A percentile compares a stretch with the other conserved stretches of the same genome.
Conservation (phyloP, 176 grass and related monocot species). For the Carex scoparia region DNA sequence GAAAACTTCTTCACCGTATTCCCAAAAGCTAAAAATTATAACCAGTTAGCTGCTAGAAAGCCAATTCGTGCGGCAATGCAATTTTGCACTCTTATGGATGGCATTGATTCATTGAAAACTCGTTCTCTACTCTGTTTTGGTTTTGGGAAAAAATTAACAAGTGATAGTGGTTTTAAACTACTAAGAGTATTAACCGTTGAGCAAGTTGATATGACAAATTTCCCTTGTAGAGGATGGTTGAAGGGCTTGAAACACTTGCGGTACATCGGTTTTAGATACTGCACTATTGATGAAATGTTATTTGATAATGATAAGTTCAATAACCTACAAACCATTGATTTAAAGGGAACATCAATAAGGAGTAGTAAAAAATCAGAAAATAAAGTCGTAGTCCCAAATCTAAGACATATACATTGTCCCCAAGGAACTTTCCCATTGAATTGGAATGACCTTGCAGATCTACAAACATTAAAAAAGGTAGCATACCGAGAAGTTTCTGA, state of each 20-base stretch:
- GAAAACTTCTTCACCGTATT: slow-evolving; percentile 10
- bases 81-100: background rate
- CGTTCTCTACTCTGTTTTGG: background rate
- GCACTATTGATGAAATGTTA: background rate
- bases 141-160: background rate
- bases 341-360: background rate
- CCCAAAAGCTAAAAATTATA: background rate
- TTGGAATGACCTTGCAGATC: background rate
- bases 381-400: background rate
- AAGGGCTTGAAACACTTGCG: background rate
- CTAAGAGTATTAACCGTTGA: background rate
- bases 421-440: background rate
- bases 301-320: background rate
- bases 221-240: background rate
- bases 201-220: background rate
- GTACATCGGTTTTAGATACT: background rate
- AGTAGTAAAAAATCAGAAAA: background rate
- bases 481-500: background rate
- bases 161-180: background rate
- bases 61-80: background rate
- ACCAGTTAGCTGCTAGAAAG: background rate
- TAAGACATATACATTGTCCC: background rate
- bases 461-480: slow-evolving; percentile 1
- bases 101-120: background rate
- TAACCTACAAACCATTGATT: background rate